Evolutionary conservation across 441 rosid genomes (phyloP).

Genomic region (Jatropha multifida): DNA sequence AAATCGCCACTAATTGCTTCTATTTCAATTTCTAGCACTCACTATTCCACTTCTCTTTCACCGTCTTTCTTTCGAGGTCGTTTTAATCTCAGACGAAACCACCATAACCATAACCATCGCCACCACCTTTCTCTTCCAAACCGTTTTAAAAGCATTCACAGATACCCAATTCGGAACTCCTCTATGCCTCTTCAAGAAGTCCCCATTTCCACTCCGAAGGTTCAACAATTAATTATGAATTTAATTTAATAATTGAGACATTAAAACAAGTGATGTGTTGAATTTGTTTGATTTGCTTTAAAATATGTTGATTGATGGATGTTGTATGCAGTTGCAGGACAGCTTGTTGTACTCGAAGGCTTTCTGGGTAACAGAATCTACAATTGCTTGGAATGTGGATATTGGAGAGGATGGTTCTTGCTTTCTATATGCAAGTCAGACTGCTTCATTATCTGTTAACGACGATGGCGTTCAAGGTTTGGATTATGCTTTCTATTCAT

Average conservation of each 20-base stretch:
- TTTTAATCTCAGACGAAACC: slow-evolving; percentile 15
- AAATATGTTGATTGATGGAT: slow-evolving; percentile 19
- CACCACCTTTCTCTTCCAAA: slow-evolving; percentile 10
- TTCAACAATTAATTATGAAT: slow-evolving; percentile 5
- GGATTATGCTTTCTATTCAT: background rate
- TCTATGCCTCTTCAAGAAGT: slow-evolving; percentile 45
- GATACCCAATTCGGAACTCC: slow-evolving; percentile 31
- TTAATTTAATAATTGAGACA: background rate
- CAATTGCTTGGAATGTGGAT: slow-evolving; percentile 85
- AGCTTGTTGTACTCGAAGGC: slow-evolving; percentile 61
- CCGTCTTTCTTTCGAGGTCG: slow-evolving; percentile 17
- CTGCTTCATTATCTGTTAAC: slow-evolving; percentile 54
- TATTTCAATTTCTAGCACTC: slow-evolving; percentile 12
- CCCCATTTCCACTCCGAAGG: slow-evolving; percentile 49
- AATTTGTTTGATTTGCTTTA: slow-evolving; percentile 11
- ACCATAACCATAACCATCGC: background rate
- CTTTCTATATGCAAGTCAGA: slow-evolving; percentile 67
- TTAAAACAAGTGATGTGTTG: background rate
- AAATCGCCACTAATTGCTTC: background rate
- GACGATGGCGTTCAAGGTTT: slow-evolving; percentile 65
- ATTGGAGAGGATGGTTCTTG: slow-evolving; percentile 52
- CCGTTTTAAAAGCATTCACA: slow-evolving; percentile 12
- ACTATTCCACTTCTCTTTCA: slow-evolving; percentile 8
- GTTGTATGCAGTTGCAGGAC: slow-evolving; percentile 44
- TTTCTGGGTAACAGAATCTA: slow-evolving; percentile 61